phyloP scores from a whole-genome alignment of 306 rosid genomes.

The Heteromeles arbutifolia region DNA sequence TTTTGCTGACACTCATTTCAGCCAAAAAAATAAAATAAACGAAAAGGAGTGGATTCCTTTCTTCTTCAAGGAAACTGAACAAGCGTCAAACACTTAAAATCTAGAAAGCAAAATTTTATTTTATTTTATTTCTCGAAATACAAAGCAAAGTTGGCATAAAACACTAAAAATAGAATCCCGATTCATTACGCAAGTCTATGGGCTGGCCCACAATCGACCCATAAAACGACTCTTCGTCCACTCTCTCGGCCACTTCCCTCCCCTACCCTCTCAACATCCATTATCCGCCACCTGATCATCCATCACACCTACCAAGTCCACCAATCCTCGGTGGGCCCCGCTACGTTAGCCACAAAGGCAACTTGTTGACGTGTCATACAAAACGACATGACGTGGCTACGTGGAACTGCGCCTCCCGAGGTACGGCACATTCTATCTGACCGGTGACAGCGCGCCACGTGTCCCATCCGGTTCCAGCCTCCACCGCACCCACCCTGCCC shows the following conservation, averaged over 20 bases:
- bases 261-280: not conserved
- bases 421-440: slow-evolving; percentile 4
- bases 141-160: not conserved
- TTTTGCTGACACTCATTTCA: no score
- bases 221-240: not conserved
- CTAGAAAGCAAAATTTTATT: no score
- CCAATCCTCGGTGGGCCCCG: not conserved
- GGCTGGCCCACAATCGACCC: not conserved
- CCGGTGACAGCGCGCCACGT: not conserved
- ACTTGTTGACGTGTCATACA: not conserved
- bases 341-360: not conserved
- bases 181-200: not conserved
- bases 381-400: not conserved
- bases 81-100: no score
- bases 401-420: not conserved
- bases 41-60: no score
- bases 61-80: no score
- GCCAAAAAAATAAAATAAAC: no score
- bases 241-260: not conserved
- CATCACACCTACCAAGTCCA: not conserved
- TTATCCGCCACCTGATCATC: not conserved
- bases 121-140: no score
- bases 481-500: not conserved
- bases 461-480: not conserved
- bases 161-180: not conserved